These are phyloP conservation scores for Neurospora sublineolata DNA, from an alignment of 495 filamentous ascomycete species.

Conservation along the genomic window DNA sequence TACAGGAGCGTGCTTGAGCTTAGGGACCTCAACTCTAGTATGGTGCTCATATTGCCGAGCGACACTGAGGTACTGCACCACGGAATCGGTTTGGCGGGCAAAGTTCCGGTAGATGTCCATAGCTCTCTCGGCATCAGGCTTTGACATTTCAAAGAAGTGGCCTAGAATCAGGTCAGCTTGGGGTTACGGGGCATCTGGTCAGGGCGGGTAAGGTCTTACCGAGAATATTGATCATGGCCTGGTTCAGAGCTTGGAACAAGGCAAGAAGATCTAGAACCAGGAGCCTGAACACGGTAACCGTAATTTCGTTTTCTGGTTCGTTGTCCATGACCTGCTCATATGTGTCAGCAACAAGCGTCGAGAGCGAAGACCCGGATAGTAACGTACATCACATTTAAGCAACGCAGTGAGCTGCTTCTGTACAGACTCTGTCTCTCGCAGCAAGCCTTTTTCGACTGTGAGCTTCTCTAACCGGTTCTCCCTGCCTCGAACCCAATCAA, in stretches of 20 bases:
- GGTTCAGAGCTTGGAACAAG: conserved; percentile 91
- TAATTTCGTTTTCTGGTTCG: conserved; percentile 95
- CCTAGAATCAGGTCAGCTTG: conserved; percentile 40
- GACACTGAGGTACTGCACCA: conserved; percentile 79
- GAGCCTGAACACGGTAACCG: conserved; percentile 86
- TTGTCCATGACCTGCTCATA: conserved; percentile 61
- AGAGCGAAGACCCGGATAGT: not conserved
- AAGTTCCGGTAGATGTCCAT: conserved; percentile 90
- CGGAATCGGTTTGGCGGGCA: conserved; percentile 80
- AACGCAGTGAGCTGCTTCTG: conserved; percentile 80
- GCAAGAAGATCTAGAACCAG: conserved; percentile 82
- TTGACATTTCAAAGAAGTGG: conserved; percentile 98
- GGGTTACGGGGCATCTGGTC: not conserved
- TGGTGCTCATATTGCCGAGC: conserved; percentile 83
- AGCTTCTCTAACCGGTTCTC: conserved; percentile 75
- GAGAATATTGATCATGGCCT: conserved; percentile 94
- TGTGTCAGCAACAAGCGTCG: not conserved
- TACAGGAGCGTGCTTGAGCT: conserved; percentile 92
- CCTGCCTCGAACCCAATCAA: conserved; percentile 80
- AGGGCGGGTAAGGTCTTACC: conserved; percentile 39
- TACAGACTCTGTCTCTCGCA: conserved; percentile 85
- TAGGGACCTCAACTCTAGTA: conserved; percentile 88
- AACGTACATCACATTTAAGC: conserved; percentile 76
- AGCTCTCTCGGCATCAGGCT: conserved; percentile 81
- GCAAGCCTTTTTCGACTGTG: conserved; percentile 80